phyloP scores from a whole-genome alignment of 2,329 filamentous ascomycete genomes.

The Lachnellula cervina region DNA sequence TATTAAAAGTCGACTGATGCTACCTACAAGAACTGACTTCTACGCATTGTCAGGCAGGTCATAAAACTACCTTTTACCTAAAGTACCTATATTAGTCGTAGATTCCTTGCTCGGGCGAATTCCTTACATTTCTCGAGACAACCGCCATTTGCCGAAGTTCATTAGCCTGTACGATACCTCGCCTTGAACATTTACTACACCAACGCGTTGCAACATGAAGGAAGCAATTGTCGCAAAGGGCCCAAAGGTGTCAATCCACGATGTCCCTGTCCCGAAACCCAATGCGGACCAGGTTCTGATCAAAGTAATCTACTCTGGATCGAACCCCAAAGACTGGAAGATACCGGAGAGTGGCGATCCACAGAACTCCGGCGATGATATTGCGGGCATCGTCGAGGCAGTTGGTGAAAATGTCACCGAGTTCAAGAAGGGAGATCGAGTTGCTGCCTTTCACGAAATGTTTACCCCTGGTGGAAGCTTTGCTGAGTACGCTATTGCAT shows the following conservation, averaged over 20 bases:
- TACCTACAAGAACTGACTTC: background rate
- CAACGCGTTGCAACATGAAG: slow-evolving; percentile 25
- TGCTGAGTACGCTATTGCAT: slow-evolving; percentile 57
- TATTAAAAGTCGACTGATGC: background rate
- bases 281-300: slow-evolving; percentile 30
- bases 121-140: background rate
- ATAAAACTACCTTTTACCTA: background rate
- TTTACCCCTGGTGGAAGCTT: slow-evolving; percentile 46
- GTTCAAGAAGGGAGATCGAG: slow-evolving; percentile 42
- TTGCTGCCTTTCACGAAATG: slow-evolving; percentile 50
- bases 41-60: background rate
- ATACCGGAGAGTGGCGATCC: slow-evolving; percentile 10
- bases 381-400: slow-evolving; percentile 40
- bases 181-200: background rate
- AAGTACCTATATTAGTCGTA: background rate
- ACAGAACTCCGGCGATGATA: slow-evolving; percentile 32
- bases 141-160: background rate
- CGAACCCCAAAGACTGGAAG: slow-evolving; percentile 32
- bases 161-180: background rate
- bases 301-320: slow-evolving; percentile 30
- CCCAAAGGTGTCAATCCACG: slow-evolving; percentile 24
- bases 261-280: slow-evolving; percentile 30
- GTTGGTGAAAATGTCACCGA: slow-evolving; percentile 43
- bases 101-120: background rate
- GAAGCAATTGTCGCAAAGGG: slow-evolving; percentile 28